Percentiles rank a stretch among this genome's conserved stretches.
Conservation (phyloP, 2,329 filamentous ascomycete genomes). For the Tolypocladium sp. region DNA sequence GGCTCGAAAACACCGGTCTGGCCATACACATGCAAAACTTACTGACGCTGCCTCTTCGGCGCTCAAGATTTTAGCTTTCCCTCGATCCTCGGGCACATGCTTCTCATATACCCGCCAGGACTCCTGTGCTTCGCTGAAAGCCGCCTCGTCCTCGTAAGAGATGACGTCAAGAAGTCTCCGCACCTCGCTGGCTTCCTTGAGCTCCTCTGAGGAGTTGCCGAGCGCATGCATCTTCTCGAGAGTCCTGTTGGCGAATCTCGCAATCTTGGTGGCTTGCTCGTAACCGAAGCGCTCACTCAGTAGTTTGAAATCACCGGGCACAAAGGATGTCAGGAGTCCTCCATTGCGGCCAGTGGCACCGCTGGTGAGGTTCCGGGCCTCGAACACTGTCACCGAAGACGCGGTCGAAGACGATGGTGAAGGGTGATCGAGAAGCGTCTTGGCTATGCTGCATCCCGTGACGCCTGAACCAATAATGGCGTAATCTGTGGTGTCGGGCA, state of each 20-base stretch:
- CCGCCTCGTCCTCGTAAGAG: conserved; percentile 9
- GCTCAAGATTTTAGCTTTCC: not conserved
- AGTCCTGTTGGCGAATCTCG: conserved; percentile 30
- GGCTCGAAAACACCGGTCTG: not conserved
- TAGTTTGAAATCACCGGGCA: conserved; percentile 27
- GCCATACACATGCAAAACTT: not conserved
- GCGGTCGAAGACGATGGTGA: not conserved
- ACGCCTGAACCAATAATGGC: conserved; percentile 21
- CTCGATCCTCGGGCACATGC: conserved; percentile 10
- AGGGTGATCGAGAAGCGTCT: conserved; percentile 11
- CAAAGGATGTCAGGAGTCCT: conserved; percentile 16
- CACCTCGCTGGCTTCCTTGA: conserved; percentile 9
- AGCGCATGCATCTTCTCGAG: conserved; percentile 16
- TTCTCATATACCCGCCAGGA: conserved; percentile 2
- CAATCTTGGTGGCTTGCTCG: conserved; percentile 29
- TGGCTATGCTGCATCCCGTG: conserved; percentile 17
- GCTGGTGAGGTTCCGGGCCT: conserved; percentile 17
- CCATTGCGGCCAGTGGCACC: conserved; percentile 22
- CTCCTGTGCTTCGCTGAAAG: conserved; percentile 1
- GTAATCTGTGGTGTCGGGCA: conserved; percentile 11
- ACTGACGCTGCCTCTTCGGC: not conserved
- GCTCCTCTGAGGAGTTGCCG: conserved; percentile 6
- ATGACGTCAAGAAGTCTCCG: conserved; percentile 11
- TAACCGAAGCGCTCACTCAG: conserved; percentile 18
- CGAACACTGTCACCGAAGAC: conserved; percentile 4